Base-by-base conservation (phyloP, 768 basidiomycete species). In the Paxillus rubicundulus region DNA sequence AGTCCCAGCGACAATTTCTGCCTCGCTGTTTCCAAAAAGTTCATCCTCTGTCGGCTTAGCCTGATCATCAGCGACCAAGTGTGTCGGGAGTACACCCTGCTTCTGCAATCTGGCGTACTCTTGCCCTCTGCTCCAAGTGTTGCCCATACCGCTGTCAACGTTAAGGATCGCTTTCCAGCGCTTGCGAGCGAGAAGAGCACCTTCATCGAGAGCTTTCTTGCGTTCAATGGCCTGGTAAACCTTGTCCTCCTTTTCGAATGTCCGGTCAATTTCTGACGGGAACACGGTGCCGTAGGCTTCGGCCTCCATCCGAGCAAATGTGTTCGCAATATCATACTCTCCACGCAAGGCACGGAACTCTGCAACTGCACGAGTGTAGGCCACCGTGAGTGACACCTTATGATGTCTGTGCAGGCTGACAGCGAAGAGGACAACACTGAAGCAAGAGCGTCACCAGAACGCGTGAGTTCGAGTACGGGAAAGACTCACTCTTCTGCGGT, bases 301-400 rank as follows among this genome's bases (percentile, higher is more conserved):
- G 13, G 94, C 93, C 71, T 98, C 93, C 61, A 85, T 73, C 16
- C 78, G 80, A 17, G 96, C 95, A 47, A 91, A 82, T 3, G 78
- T 74, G 36, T 82, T 84, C 2, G 90, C 80, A 45, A 92, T 78
- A 61, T 92, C 82, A 61, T 89, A 86, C 69, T 91, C 87, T 33
- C 92, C 85, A 36, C 94, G 86, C 37, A 99, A 78, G 14, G 91
- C 76, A 42, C 91, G 88, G 72, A 94, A 99, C 69, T 98, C 92
- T 5, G 84, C 78, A 9, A 94, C 78, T 27, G 92, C 87, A 10
- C 76, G 72, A 2, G 79, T 77, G 68, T 99, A 99, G 12, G 97
- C 96, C 42, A 84, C 71, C 4, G 88, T 83, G 27, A 97, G 74
- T 0, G 90, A 76, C 30, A 83, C 49, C 7, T 66, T 53, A 65